Evolutionary conservation across 495 filamentous ascomycete species (phyloP), one percentile per base, ranked within the genome.

Genomic region (Neurospora africana): DNA sequence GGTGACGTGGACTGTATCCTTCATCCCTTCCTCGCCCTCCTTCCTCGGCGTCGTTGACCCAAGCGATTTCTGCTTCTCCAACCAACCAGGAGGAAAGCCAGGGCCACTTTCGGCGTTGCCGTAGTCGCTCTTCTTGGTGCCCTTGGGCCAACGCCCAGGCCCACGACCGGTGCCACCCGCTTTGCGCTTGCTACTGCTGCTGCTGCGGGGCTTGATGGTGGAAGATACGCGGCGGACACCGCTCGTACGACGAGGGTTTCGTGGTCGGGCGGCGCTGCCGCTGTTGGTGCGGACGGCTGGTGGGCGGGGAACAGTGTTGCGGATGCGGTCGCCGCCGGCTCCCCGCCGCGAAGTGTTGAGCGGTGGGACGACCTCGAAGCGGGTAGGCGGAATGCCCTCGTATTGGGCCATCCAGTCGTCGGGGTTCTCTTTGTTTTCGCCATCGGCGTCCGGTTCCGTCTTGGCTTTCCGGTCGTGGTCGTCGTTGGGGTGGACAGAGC

Each of bases 341-440:
- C 69, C 67, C 27, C 80, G 70, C 33, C 81, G 71, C 72, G 81
- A 71, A 33, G 81, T 77, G 33, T 78, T 79, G 30, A 93, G 83
- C 4, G 91, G 91, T 43, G 94, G 94, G 76, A 91, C 95, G 67
- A 97, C 88, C 76, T 96, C 91, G 79, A 95, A 97, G 72, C 93
- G 87, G 39, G 86, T 90, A 2, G 91, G 86, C 0, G 93, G 92
- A 68, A 97, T 93, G 44, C 84, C 82, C 6, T 79, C 78, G 72
- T 86, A 86, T 21, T 79, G 74, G 27, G 75, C 73, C 27, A 73
- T 79, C 84, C 84, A 86, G 61, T 74, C 75, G 17, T 77, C 74
- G 10, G 72, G 35, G 15, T 76, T 75, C 38, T 78, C 79, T 68
- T 82, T 78, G 39, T 81, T 74, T 9, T 80, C 78, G 30, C 76